A percentile compares a stretch with the other conserved stretches of the same genome.
Conservation (phyloP, 225 moss, liverwort and hornwort genomes). For the Sphagnum contortum region DNA sequence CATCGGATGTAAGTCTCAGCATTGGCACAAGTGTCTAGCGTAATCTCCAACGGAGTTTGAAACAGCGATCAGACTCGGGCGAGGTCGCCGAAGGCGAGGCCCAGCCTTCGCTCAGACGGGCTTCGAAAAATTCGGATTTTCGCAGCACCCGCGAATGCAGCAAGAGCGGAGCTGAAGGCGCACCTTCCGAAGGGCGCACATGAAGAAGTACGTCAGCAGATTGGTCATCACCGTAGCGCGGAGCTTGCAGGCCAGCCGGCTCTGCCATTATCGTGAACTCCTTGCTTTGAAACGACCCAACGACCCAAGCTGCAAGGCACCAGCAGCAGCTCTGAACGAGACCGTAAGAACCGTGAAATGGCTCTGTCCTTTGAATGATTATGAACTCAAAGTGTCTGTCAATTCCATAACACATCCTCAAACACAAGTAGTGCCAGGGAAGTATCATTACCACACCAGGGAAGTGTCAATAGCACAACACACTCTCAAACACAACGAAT, state of each 20-base stretch:
- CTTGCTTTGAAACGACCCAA: too few relatives aligned
- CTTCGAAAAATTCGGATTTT: conserved; percentile 86
- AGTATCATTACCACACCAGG: too few relatives aligned
- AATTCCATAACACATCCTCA: too few relatives aligned
- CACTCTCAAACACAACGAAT: too few relatives aligned
- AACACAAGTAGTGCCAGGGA: too few relatives aligned
- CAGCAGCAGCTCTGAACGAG: too few relatives aligned
- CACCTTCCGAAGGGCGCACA: conserved; percentile 27
- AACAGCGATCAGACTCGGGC: too few relatives aligned
- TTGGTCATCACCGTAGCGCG: conserved; percentile 66
- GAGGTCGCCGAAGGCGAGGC: conserved; percentile 13
- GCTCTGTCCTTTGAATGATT: too few relatives aligned
- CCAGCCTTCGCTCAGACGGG: conserved; percentile 77
- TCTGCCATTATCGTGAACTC: conserved; percentile 26
- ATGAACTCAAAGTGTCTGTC: too few relatives aligned
- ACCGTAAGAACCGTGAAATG: too few relatives aligned
- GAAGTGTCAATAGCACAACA: too few relatives aligned
- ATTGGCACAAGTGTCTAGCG: conserved; percentile 66
- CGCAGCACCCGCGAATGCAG: conserved; percentile 67
- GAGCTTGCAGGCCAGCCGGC: conserved; percentile 51
- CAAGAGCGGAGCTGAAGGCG: conserved; percentile 36
- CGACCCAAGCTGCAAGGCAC: too few relatives aligned
- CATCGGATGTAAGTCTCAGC: conserved; percentile 75
- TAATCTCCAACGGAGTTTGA: conserved; percentile 51
- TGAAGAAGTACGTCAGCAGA: conserved; percentile 68